Evolutionary conservation across 139 green algal species (phyloP), one percentile per base, ranked within the genome.

Genomic region (Chlamydomonas sp.): DNA sequence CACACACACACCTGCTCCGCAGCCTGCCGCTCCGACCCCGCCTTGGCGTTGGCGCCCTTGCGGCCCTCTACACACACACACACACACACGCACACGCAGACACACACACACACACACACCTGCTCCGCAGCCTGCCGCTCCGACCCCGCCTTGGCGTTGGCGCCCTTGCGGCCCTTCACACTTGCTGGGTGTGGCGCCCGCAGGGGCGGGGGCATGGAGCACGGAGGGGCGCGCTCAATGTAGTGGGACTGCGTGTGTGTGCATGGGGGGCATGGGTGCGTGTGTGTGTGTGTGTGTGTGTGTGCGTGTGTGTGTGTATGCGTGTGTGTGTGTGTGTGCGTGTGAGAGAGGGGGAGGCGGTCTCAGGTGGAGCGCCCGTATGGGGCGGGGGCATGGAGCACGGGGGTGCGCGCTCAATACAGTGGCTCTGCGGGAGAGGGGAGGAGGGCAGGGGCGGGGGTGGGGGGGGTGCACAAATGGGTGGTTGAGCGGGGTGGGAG

Each of bases 171-270:
- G 2, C 26, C 28, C 38, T 76, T 76, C 24, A 70, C 30, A 1
- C 64, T 59, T 16, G 50, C 39, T 2, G 67, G 71, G 62, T 78
- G 76, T 3, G 67, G 63, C 26, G 8, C 34, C 1, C 73, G 5
- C 16, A 13, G 16, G 36, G 76, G 76, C 0, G 76, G 76, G n/a
- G 76, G 76, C 61, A 81, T 35, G 28, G 22, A 35, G 60, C 67
- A 75, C 20, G 68, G 67, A 26, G 76, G 72, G 4, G 63, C 64
- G 3, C 76, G 62, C 76, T 82, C 76, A 20, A 82, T 35, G 54
- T 76, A 78, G 35, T 72, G 71, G 2, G 8, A 70, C 70, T n/a
- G n/a, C n/a, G n/a, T 79, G 67, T 16, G n/a, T n/a, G n/a, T n/a
- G n/a, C n/a, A n/a, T n/a, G n/a, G n/a, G n/a, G n/a, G n/a, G n/a